Evolutionary conservation across 352 stramenopile genomes (phyloP).

Genomic region (Phytophthora pseudosyringae): DNA sequence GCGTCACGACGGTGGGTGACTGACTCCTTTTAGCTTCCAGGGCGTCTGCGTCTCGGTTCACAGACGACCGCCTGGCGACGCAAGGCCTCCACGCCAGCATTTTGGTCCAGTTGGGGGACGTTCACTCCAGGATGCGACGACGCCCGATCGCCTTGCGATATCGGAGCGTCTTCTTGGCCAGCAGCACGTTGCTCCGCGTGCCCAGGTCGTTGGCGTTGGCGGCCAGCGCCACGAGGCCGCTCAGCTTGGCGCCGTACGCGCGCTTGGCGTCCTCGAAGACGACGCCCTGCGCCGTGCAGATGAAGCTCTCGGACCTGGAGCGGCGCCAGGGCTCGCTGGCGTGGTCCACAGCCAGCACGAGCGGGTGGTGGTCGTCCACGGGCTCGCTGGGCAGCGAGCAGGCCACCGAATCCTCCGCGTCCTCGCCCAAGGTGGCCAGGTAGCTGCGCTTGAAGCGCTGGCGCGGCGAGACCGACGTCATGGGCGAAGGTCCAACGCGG

Average conservation of each 20-base stretch:
- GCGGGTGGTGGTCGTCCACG: conserved; percentile 22
- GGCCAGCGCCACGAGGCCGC: conserved; percentile 21
- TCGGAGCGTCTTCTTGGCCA: conserved; percentile 38
- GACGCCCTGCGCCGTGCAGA: conserved; percentile 38
- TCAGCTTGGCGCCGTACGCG: conserved; percentile 16
- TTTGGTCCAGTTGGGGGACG: too few species aligned
- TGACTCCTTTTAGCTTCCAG: conserved; percentile 7
- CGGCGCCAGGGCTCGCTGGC: not conserved
- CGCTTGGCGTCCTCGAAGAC: conserved; percentile 31
- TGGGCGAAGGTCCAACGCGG: not conserved
- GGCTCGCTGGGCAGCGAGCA: not conserved
- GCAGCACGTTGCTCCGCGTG: conserved; percentile 30
- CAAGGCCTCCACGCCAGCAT: conserved; percentile 2
- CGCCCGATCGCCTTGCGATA: conserved; percentile 37
- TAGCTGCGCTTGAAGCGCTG: conserved; percentile 21
- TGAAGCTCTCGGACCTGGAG: conserved; percentile 40
- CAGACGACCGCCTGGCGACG: conserved; percentile 14
- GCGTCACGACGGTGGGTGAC: conserved; percentile 5
- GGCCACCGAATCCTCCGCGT: not conserved
- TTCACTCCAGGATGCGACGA: conserved; percentile 20
- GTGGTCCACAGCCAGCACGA: conserved; percentile 17
- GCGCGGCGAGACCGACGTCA: conserved; percentile 16
- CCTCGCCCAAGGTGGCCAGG: conserved; percentile 15
- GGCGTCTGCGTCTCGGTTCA: conserved; percentile 2
- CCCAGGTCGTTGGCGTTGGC: conserved; percentile 7